Conservation (phyloP, 1,284 basidiomycete species). For the Salmacisia buchloeana region DNA sequence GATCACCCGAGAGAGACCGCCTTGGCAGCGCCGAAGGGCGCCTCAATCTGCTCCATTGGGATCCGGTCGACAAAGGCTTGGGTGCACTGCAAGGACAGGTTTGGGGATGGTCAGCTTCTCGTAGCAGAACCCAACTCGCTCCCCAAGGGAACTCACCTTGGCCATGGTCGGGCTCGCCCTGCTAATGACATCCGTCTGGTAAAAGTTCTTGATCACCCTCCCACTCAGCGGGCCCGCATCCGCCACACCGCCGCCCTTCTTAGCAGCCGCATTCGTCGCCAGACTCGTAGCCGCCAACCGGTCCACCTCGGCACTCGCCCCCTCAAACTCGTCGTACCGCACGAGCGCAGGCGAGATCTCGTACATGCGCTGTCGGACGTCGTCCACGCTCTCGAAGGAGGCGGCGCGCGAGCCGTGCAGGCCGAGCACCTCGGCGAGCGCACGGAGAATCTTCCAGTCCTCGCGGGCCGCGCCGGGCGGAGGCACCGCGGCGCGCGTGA, state of each 20-base stretch:
- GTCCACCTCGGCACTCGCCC: slow-evolving; percentile 56
- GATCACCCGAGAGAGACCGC: slow-evolving; percentile 1
- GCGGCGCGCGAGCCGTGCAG: slow-evolving; percentile 48
- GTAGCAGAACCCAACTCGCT: not conserved
- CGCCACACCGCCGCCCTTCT: not conserved
- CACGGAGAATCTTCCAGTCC: slow-evolving; percentile 98
- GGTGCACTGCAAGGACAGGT: slow-evolving; percentile 16
- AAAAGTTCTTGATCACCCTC: slow-evolving; percentile 73
- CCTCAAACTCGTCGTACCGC: slow-evolving; percentile 79
- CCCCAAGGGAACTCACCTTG: slow-evolving; percentile 19
- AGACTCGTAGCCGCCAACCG: slow-evolving; percentile 9
- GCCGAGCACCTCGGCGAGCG: slow-evolving; percentile 82
- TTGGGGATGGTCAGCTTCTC: not conserved
- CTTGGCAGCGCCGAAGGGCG: slow-evolving; percentile 5
- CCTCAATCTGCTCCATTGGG: slow-evolving; percentile 17
- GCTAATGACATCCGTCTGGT: slow-evolving; percentile 77
- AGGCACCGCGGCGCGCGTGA: slow-evolving; percentile 86
- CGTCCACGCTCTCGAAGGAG: slow-evolving; percentile 20
- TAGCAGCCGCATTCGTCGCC: not conserved
- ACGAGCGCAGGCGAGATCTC: slow-evolving; percentile 88
- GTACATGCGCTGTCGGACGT: slow-evolving; percentile 89
- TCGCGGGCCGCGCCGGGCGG: slow-evolving; percentile 90
- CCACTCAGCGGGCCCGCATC: not conserved
- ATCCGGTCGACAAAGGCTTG: slow-evolving; percentile 28
- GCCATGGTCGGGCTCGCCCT: slow-evolving; percentile 53